These are phyloP conservation scores for Themeda triandra DNA, from an alignment of 176 grass and related monocot genomes.

Conservation along the genomic window DNA sequence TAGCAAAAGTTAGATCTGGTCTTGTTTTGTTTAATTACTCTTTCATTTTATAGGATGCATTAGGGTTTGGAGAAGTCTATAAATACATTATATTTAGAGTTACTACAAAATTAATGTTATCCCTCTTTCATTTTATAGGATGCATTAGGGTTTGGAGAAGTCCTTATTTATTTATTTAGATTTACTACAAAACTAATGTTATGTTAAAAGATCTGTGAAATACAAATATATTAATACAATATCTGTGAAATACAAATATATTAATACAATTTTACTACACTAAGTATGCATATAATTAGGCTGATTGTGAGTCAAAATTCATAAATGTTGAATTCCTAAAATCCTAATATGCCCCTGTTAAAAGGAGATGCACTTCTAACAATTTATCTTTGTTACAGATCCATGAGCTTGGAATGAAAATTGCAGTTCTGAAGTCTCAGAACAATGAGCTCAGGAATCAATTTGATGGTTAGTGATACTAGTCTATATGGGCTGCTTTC, in stretches of 20 bases:
- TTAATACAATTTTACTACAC: not conserved
- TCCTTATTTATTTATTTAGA: no score
- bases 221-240: no score
- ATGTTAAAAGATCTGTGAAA: no score
- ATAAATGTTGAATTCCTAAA: not conserved
- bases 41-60: not conserved
- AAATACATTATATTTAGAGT: not conserved
- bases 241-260: not conserved
- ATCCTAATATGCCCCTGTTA: not conserved
- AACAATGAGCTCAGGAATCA: slow-evolving; percentile 89
- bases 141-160: no score
- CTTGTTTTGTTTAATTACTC: not conserved
- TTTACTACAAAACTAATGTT: no score
- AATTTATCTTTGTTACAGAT: slow-evolving; percentile 52
- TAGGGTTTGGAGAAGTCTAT: not conserved
- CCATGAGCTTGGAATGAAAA: slow-evolving; percentile 99
- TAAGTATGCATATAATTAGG: not conserved
- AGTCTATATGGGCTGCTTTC: not conserved
- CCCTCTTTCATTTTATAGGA: no score
- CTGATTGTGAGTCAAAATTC: not conserved
- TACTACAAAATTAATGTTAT: not conserved
- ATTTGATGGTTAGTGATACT: slow-evolving; percentile 67
- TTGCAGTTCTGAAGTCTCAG: slow-evolving; percentile 87
- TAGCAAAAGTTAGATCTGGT: not conserved
- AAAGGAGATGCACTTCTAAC: not conserved